Conservation (phyloP, 1,284 basidiomycete species). For the Sanguinoderma infundibulare region DNA sequence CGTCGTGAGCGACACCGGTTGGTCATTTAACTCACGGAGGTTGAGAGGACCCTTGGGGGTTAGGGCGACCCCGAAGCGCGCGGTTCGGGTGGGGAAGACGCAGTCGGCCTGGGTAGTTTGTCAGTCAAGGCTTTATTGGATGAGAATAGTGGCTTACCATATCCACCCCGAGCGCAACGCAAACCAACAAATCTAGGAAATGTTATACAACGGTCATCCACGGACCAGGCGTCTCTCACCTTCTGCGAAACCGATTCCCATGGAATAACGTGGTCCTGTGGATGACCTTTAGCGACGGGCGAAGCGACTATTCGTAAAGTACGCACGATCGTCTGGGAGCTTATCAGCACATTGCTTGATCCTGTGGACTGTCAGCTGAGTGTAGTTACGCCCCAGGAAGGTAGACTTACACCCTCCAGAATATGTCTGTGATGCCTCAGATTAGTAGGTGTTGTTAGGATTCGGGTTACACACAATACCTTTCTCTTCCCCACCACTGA, state of each 20-base stretch:
- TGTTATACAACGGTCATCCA: neutral
- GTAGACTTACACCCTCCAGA: conserved; percentile 77
- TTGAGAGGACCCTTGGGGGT: conserved; percentile 82
- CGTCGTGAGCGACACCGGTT: neutral
- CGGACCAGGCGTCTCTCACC: conserved; percentile 46
- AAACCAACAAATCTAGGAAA: conserved; percentile 75
- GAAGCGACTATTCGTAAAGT: conserved; percentile 15
- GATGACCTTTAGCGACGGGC: conserved; percentile 10
- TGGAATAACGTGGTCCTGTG: conserved; percentile 80
- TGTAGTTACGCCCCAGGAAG: neutral
- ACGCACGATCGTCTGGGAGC: conserved; percentile 73
- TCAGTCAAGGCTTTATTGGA: neutral
- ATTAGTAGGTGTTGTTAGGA: neutral
- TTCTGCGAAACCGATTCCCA: conserved; percentile 91
- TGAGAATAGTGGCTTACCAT: conserved; percentile 59
- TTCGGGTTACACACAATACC: conserved; percentile 44
- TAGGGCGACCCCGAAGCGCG: conserved; percentile 84
- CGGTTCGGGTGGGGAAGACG: conserved; percentile 87
- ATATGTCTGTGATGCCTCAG: conserved; percentile 56
- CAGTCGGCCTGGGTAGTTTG: conserved; percentile 70
- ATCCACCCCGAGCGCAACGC: conserved; percentile 86
- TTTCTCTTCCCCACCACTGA: conserved; percentile 89
- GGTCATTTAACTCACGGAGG: conserved; percentile 50
- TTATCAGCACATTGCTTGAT: conserved; percentile 80
- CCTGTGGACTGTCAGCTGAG: conserved; percentile 44